A percentile compares a stretch with the other conserved stretches of the same genome.
Conservation (phyloP, 805 yeast species). For the Candida tallmaniae region DNA sequence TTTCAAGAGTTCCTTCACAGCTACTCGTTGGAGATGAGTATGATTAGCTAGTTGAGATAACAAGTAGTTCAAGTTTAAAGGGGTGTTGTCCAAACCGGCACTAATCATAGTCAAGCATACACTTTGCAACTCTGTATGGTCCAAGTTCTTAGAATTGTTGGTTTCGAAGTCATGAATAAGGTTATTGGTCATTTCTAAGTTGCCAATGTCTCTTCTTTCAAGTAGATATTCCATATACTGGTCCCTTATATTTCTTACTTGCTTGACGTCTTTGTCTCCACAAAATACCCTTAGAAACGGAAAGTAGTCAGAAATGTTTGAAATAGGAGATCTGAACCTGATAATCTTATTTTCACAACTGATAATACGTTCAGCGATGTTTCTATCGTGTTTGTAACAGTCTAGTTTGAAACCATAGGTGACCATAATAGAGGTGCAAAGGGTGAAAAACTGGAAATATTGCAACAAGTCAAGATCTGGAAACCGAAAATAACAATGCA, state of each 20-base stretch:
- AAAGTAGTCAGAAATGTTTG: conserved; percentile 52
- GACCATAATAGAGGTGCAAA: conserved; percentile 45
- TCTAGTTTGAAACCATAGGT: conserved; percentile 53
- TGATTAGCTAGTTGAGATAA: conserved; percentile 50
- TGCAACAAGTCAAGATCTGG: conserved; percentile 26
- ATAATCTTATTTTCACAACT: conserved; percentile 54
- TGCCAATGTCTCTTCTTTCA: background rate
- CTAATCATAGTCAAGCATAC: conserved; percentile 72
- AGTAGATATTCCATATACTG: conserved; percentile 41
- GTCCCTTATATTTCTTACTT: conserved; percentile 42
- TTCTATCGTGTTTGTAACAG: conserved; percentile 28
- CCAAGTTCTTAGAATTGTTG: conserved; percentile 6
- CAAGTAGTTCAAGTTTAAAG: conserved; percentile 57
- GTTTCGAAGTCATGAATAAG: background rate
- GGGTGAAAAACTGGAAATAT: conserved; percentile 45
- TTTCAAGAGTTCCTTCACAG: conserved; percentile 36
- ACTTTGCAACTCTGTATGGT: conserved; percentile 44
- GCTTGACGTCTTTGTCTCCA: conserved; percentile 13
- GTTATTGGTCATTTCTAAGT: background rate
- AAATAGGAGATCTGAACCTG: conserved; percentile 51
- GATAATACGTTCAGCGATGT: conserved; percentile 48
- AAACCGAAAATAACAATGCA: too few relatives aligned
- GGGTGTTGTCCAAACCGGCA: conserved; percentile 74
- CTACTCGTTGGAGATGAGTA: conserved; percentile 37
- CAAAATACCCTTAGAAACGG: conserved; percentile 35